These are phyloP conservation scores for Neofusicoccum sp. DNA, from an alignment of 2,329 filamentous ascomycete genomes.

Conservation along the genomic window DNA sequence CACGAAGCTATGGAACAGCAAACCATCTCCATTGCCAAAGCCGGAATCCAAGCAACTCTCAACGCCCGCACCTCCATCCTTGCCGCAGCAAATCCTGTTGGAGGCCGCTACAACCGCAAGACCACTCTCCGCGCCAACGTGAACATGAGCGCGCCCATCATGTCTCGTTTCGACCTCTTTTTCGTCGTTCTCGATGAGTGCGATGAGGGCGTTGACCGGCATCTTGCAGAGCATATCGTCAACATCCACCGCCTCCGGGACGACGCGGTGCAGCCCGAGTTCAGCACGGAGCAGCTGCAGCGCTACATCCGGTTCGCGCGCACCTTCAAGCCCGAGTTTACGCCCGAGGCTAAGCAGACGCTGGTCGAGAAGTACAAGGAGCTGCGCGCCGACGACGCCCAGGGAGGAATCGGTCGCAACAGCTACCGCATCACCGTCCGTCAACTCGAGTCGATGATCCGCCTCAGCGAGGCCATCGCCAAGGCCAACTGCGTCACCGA, in stretches of 20 bases:
- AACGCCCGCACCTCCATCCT: slow-evolving; percentile 95
- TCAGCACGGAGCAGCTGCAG: slow-evolving; percentile 93
- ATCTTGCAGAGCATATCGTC: slow-evolving; percentile 92
- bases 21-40: slow-evolving; percentile 98
- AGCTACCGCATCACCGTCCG: slow-evolving; percentile 97
- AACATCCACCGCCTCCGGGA: slow-evolving; percentile 90
- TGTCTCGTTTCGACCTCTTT: slow-evolving; percentile 98
- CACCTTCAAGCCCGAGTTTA: slow-evolving; percentile 92
- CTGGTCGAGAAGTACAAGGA: slow-evolving; percentile 95
- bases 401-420: slow-evolving; percentile 90
- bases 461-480: slow-evolving; percentile 93
- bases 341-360: slow-evolving; percentile 76
- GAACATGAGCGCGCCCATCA: slow-evolving; percentile 98
- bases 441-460: slow-evolving; percentile 93
- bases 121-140: slow-evolving; percentile 90
- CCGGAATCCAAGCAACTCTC: slow-evolving; percentile 94
- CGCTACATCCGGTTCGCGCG: slow-evolving; percentile 95
- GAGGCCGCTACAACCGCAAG: slow-evolving; percentile 96
- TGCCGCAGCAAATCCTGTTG: slow-evolving; percentile 92
- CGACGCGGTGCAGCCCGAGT: slow-evolving; percentile 86
- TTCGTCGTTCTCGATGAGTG: slow-evolving; percentile 97
- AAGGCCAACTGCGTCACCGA: slow-evolving; percentile 96
- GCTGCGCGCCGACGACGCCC: slow-evolving; percentile 85
- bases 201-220: slow-evolving; percentile 85
- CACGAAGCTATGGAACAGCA: slow-evolving; percentile 99